Percentiles rank a stretch among this genome's conserved stretches.
These are phyloP conservation scores for Hygrophorus pudorinus DNA, from an alignment of 768 basidiomycete species.

Conservation along the genomic window DNA sequence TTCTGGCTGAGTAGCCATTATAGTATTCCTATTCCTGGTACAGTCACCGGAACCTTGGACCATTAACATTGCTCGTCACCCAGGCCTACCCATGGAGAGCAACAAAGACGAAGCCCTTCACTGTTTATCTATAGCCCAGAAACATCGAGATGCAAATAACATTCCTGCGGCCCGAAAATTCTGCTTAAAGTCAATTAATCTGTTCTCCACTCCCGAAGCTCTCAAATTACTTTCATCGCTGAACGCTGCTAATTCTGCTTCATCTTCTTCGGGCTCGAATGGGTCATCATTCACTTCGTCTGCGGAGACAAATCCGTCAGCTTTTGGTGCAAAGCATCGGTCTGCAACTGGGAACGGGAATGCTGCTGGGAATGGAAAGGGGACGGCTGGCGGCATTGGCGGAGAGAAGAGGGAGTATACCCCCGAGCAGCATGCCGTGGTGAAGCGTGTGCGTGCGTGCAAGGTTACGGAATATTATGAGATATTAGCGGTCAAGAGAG, in stretches of 20 bases:
- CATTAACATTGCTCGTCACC: too few species aligned
- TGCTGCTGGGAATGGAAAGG: slow-evolving; percentile 22
- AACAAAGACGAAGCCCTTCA: slow-evolving; percentile 87
- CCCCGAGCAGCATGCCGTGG: slow-evolving; percentile 69
- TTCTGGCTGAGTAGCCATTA: too few species aligned
- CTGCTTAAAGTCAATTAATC: slow-evolving; percentile 75
- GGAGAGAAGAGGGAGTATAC: slow-evolving; percentile 82
- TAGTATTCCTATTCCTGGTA: too few species aligned
- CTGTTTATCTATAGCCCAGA: slow-evolving; percentile 71
- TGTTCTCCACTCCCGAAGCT: slow-evolving; percentile 76
- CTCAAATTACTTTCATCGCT: slow-evolving; percentile 55
- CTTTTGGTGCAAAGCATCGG: slow-evolving; percentile 62
- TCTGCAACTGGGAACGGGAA: slow-evolving; percentile 24
- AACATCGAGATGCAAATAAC: slow-evolving; percentile 64
- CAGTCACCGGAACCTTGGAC: too few species aligned
- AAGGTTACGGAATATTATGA: slow-evolving; percentile 90
- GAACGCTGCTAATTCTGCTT: slow-evolving; percentile 40
- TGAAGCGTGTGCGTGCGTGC: slow-evolving; percentile 78
- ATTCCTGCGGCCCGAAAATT: slow-evolving; percentile 76
- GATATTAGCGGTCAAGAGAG: slow-evolving; percentile 70
- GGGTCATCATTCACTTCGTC: slow-evolving; percentile 27
- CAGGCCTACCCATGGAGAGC: slow-evolving; percentile 43
- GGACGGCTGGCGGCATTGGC: slow-evolving; percentile 53
- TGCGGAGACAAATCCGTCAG: slow-evolving; percentile 64
- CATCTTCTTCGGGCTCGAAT: slow-evolving; percentile 33